Evolutionary conservation across 805 yeast species (phyloP).

Genomic region (Candida verbasci): DNA sequence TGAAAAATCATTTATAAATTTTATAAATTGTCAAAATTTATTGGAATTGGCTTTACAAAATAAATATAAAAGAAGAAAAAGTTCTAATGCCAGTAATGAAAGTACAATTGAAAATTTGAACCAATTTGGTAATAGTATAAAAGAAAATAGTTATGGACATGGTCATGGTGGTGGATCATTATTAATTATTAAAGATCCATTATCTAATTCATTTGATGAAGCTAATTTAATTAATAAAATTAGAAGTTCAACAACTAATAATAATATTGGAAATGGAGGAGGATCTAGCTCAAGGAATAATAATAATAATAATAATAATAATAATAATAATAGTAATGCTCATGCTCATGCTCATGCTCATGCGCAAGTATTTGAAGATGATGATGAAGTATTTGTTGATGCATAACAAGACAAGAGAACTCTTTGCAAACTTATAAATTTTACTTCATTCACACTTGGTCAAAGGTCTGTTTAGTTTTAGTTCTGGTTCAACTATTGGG

Average conservation of each 20-base stretch:
- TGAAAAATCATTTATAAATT: conserved; percentile 31
- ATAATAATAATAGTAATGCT: no score
- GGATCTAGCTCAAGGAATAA: no score
- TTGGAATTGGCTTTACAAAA: conserved; percentile 22
- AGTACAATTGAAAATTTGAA: no score
- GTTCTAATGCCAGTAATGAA: background rate
- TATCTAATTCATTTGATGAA: no score
- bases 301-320: no score
- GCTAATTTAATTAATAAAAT: background rate
- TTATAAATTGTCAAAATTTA: conserved; percentile 29
- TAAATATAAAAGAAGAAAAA: conserved; percentile 14
- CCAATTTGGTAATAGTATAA: no score
- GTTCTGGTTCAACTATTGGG: background rate
- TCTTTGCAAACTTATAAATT: no score
- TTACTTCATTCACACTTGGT: no score
- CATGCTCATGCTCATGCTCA: no score
- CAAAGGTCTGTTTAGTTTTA: no score
- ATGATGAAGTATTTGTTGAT: conserved; percentile 18
- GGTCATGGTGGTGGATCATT: background rate
- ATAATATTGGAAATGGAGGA: background rate
- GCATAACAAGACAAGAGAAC: conserved; percentile 7
- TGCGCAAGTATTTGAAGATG: conserved; percentile 12
- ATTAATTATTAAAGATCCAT: background rate
- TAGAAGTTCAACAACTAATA: background rate
- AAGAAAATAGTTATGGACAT: no score